A percentile compares a stretch with the other conserved stretches of the same genome.
Conservation (phyloP, 2,329 filamentous ascomycete species). For the Hypomyces perniciosus region DNA sequence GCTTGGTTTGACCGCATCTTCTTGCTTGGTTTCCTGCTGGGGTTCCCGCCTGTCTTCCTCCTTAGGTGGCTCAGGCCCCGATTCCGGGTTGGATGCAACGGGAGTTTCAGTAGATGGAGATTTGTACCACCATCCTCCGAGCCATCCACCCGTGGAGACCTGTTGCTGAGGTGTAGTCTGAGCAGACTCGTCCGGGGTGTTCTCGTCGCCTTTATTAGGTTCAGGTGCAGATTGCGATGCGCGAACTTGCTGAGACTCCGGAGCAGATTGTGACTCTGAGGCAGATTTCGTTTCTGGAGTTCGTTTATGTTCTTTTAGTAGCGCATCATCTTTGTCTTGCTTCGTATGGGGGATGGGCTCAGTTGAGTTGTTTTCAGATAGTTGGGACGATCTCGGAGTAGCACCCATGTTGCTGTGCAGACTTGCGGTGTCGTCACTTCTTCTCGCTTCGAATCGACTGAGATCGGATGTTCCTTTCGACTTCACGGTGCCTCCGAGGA, state of each 20-base stretch:
- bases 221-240: neutral
- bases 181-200: neutral
- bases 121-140: constrained; percentile 43
- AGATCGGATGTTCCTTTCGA: constrained; percentile 43
- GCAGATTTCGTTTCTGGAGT: neutral
- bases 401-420: too few species aligned
- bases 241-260: too few species aligned
- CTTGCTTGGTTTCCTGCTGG: constrained; percentile 14
- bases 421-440: constrained; percentile 23
- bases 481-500: constrained; percentile 49
- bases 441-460: constrained; percentile 43
- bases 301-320: neutral
- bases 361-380: too few species aligned
- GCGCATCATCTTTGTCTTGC: too few species aligned
- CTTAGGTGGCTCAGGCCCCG: neutral
- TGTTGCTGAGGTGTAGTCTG: constrained; percentile 13
- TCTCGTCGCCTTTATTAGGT: neutral
- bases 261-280: neutral
- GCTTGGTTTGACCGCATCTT: neutral
- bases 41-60: constrained; percentile 2
- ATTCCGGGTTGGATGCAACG: neutral
- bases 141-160: constrained; percentile 43
- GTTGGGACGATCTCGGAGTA: too few species aligned
- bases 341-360: too few species aligned
- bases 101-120: constrained; percentile 23